Base-by-base conservation (phyloP, 345 rosid genomes). In the Carallia brachiata region DNA sequence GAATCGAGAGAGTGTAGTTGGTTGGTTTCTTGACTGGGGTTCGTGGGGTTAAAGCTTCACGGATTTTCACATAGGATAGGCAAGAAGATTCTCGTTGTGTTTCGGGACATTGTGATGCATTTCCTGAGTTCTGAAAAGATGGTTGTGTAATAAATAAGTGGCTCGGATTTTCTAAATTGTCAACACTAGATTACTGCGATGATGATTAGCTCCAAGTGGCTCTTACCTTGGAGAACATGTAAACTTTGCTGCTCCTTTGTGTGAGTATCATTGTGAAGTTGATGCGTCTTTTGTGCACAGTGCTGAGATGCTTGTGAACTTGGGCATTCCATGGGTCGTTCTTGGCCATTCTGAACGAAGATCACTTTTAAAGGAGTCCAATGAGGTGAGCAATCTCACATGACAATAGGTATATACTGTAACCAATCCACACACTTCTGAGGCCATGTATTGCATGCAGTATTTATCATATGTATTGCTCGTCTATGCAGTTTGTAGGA, bases 311-410 rank as follows among this genome's bases (percentile, higher is more conserved):
- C 87, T 89, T 30, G 70, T 84, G 62, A 86, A 87, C 71, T 65
- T 87, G 80, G 23, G 62, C 53, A 73, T 86, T 81, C 89, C 88
- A 7, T 87, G 90, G 88, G 92, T 87, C 39, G 78, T 89, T 77
- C 78, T 83, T 16, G 90, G 90, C 28, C 90, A 87, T 70, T 87
- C 90, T 55, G 92, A 89, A 64, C 69, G 87, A 55, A 84, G 90
- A 80, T 69, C 81, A 19, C 81, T 85, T 57, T 58, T 89, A 32
- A 82, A 74, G 4, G 89, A 87, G 75, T 84, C 88, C 1, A 71
- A 77, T 77, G 85, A 84, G 66, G 92, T 87, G 77, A 73, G 50
- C 58, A 1, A 31, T 52, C 13, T 2, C 8, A 32, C 19, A 54
- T 39, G 1, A 55, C 10, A 4, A 13, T 23, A 23, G 10, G 18